Evolutionary conservation across 441 rosid species (phyloP).

Genomic region (Rhodomyrtus psidioides): DNA sequence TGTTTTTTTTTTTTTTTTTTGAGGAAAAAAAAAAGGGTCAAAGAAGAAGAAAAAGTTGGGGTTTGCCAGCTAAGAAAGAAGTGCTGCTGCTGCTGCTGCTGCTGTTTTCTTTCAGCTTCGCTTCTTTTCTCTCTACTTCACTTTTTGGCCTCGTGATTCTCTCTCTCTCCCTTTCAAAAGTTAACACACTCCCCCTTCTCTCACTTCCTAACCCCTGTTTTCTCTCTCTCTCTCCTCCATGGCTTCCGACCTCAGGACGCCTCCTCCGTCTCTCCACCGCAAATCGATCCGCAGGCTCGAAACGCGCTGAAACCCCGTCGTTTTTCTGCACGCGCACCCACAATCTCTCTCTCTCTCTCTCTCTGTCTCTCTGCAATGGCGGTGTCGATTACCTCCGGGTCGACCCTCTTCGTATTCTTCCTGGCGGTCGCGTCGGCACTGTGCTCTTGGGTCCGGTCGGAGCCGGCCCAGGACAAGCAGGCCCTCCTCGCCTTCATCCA

Average conservation of each 20-base stretch:
- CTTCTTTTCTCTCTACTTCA: neutral
- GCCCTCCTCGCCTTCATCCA: constrained; percentile 64
- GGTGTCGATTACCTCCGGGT: neutral
- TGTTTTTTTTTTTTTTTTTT: neutral
- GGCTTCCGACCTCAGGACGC: neutral
- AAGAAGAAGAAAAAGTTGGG: neutral
- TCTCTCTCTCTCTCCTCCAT: neutral
- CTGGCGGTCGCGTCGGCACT: neutral
- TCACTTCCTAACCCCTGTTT: neutral
- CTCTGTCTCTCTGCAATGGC: neutral
- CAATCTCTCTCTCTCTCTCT: neutral
- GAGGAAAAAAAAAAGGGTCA: neutral
- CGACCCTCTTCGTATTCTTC: neutral
- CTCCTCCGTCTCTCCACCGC: neutral
- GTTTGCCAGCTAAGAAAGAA: neutral
- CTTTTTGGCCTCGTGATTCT: neutral
- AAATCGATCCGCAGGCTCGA: neutral
- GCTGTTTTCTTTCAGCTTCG: neutral
- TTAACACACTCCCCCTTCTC: neutral
- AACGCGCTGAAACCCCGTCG: neutral
- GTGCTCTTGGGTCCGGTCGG: constrained; percentile 39
- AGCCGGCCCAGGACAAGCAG: constrained; percentile 66
- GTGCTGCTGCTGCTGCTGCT: neutral
- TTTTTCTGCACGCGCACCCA: neutral
- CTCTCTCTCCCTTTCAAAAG: neutral